These are phyloP conservation scores for Berberis thunbergii DNA, from an alignment of 164 flowering plant species.

Conservation along the genomic window DNA sequence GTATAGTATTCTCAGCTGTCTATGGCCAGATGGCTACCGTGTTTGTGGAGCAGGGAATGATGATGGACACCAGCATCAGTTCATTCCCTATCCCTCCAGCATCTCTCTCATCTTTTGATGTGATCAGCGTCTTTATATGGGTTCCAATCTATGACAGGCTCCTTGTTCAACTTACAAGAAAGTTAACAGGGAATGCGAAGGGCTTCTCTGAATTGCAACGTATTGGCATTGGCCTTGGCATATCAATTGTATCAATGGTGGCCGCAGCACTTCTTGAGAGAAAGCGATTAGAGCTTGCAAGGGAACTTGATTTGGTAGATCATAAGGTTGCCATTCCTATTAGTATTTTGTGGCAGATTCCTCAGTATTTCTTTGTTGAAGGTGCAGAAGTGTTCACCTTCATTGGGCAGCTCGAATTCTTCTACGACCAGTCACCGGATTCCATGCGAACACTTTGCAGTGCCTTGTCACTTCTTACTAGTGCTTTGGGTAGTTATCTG, in stretches of 20 bases:
- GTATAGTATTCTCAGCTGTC: constrained; percentile 10
- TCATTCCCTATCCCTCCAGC: constrained; percentile 9
- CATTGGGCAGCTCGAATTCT: constrained; percentile 40
- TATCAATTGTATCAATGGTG: constrained; percentile 10
- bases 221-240: constrained; percentile 17
- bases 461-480: constrained; percentile 8
- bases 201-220: constrained; percentile 15
- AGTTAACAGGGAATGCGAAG: constrained; percentile 5
- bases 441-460: constrained; percentile 14
- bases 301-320: constrained; percentile 5
- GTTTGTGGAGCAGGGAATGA: constrained; percentile 14
- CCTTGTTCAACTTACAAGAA: constrained; percentile 9
- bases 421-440: constrained; percentile 41
- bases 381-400: constrained; percentile 34
- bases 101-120: constrained; percentile 12
- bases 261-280: constrained; percentile 15
- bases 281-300: constrained; percentile 11
- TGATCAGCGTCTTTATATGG: background rate
- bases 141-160: constrained; percentile 16
- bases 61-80: constrained; percentile 16
- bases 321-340: background rate
- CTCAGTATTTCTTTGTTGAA: constrained; percentile 27
- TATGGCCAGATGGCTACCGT: constrained; percentile 10
- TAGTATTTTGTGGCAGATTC: constrained; percentile 28
- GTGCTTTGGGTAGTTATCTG: background rate